Conservation (phyloP, 805 yeast species). For the Candida corydali region DNA sequence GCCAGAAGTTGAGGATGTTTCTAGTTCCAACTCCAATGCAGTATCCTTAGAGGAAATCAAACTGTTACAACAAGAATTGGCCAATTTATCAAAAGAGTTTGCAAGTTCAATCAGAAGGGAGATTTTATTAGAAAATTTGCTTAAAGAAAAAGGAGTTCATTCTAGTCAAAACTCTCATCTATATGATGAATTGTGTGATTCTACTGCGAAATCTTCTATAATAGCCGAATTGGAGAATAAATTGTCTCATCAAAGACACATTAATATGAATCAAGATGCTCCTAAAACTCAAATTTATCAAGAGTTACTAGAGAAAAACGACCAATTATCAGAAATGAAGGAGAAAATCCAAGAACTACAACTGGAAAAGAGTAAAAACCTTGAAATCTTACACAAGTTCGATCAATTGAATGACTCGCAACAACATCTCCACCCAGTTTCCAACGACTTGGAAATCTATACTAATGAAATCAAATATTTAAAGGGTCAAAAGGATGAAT, state of each 20-base stretch:
- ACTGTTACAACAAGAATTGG: slow-evolving; percentile 25
- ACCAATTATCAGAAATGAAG: slow-evolving; percentile 41
- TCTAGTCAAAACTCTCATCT: neutral
- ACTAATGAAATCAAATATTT: slow-evolving; percentile 18
- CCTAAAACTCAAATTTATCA: slow-evolving; percentile 46
- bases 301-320: slow-evolving; percentile 46
- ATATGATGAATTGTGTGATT: slow-evolving; percentile 3
- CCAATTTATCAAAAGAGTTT: slow-evolving; percentile 64
- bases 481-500: slow-evolving; percentile 36
- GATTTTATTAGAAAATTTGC: slow-evolving; percentile 49
- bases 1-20: neutral
- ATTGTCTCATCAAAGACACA: slow-evolving; percentile 59
- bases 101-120: slow-evolving; percentile 72
- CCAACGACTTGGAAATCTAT: neutral
- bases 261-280: slow-evolving; percentile 45
- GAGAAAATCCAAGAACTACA: slow-evolving; percentile 41
- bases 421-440: neutral
- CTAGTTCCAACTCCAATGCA: neutral
- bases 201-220: slow-evolving; percentile 14
- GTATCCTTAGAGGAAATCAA: neutral
- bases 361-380: neutral
- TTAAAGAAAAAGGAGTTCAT: slow-evolving; percentile 17
- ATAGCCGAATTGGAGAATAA: slow-evolving; percentile 53
- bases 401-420: neutral
- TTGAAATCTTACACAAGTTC: slow-evolving; percentile 1